Evolutionary conservation across 2,329 filamentous ascomycete genomes (phyloP), one percentile per base, ranked within the genome.

Genomic region (Xylariomycetidae sp.): DNA sequence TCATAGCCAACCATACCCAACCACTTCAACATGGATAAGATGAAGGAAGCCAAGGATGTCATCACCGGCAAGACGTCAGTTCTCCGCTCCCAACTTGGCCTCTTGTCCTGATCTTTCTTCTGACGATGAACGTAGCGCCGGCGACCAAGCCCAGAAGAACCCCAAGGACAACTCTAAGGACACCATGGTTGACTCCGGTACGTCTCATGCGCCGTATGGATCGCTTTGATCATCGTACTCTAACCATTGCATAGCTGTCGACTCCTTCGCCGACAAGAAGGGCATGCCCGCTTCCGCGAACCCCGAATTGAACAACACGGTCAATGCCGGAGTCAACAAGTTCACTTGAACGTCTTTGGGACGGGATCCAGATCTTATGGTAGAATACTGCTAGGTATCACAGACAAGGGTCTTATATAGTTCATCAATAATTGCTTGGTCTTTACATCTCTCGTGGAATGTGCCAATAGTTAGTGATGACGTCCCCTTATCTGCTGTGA

Each of bases 291-390:
- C 55, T 15, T 48, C 43, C 9, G 8, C 49, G 1, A 53, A 59
- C 35, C 52, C 56, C 3, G 53, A 53, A 42, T 44, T 60, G 36
- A 59, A 58, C 50, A 58, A 58, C 38, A 17, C 54, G 9, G 53
- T 57, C 39, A 59, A 59, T 39, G 44, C 57, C 9, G 55, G 52
- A 38, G 27, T 55, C 33, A 59, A 60, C 39, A 58, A 58, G 40
- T 25, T 36, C 6, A n/a, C n/a, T n/a, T n/a, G n/a, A n/a, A n/a
- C n/a, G n/a, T n/a, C n/a, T n/a, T n/a, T n/a, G n/a, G n/a, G n/a
- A n/a, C n/a, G n/a, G n/a, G n/a, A n/a, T n/a, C n/a, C n/a, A n/a
- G n/a, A n/a, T n/a, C n/a, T n/a, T n/a, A n/a, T n/a, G n/a, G n/a
- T n/a, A n/a, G n/a, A n/a, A n/a, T n/a, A n/a, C n/a, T n/a, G n/a